phyloP scores from a whole-genome alignment of 306 rosid genomes.

The Cicer bijugum region DNA sequence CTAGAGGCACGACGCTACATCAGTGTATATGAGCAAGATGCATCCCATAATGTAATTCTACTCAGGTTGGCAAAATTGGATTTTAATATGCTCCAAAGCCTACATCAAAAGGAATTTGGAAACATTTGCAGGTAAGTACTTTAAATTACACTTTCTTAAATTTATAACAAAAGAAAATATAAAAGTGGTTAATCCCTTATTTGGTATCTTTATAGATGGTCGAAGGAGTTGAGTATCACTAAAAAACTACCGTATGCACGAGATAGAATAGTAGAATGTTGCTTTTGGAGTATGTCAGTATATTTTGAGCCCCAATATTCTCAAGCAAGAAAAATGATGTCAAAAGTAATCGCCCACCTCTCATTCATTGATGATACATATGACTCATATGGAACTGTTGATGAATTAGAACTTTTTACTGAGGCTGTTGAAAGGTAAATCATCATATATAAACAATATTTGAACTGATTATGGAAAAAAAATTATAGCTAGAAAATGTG shows the following conservation, averaged over 20 bases:
- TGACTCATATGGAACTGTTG: not conserved
- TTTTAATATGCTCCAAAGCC: slow-evolving; percentile 48
- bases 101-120: slow-evolving; percentile 47
- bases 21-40: slow-evolving; percentile 35
- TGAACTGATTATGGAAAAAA: no score
- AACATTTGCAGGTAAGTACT: slow-evolving; percentile 34
- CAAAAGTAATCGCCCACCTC: not conserved
- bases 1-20: slow-evolving; percentile 36
- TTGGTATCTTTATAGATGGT: not conserved
- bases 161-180: not conserved
- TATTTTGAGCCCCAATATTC: slow-evolving; percentile 41
- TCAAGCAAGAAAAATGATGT: slow-evolving; percentile 33
- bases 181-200: not conserved
- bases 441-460: no score
- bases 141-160: no score
- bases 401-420: slow-evolving; percentile 4
- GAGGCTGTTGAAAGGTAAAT: slow-evolving; percentile 7
- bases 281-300: slow-evolving; percentile 11
- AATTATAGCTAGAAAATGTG: not conserved
- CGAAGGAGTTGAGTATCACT: not conserved
- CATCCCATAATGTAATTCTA: slow-evolving; percentile 32
- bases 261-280: slow-evolving; percentile 40
- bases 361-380: slow-evolving; percentile 21
- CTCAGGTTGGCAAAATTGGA: slow-evolving; percentile 47
- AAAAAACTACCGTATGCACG: slow-evolving; percentile 16